Base-by-base conservation (phyloP, 345 rosid species). In the Salix purpurea region DNA sequence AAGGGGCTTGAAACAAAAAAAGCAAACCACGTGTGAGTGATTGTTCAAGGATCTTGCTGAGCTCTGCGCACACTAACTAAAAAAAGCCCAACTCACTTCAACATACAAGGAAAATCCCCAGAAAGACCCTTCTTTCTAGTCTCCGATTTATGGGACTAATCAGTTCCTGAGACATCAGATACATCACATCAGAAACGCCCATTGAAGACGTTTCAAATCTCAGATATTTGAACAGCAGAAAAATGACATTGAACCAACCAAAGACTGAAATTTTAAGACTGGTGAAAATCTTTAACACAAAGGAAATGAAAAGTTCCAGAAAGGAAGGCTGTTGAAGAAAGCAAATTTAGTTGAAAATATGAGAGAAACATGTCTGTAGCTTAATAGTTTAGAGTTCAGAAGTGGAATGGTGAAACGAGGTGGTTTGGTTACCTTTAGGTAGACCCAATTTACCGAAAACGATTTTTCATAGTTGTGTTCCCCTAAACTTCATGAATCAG, bases 401-500 rank as follows among this genome's bases (percentile, higher is more conserved):
- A 40, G 13, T 40, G 44, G 44, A 40, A 40, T 40, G 12, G 23
- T 21, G 78, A 12, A 75, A 37, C 28, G 78, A 10, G 69, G 77
- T 52, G 32, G 34, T 42, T 32, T 64, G 14, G 62, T 36, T 56
- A 39, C 21, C 23, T 72, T 40, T 48, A 70, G 50, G 64, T 74
- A 67, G 67, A 74, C 69, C 48, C 68, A 68, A 71, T 67, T 74
- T 72, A 70, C 58, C 65, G 74, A 48, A 69, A 75, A 48, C 69
- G 79, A 77, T 56, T 65, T 46, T 66, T 40, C 44, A 40, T 58
- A 60, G 52, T 32, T 28, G 75, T 72, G 71, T 36, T 76, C 81
- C 76, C 44, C 44, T 2, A 75, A 79, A 73, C 85, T 77, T 83
- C 80, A 87, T 83, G 80, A 79, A 62, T 74, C 82, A 71, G 67